Evolutionary conservation across 108 stramenopile species (phyloP), one percentile per base, ranked within the genome.

Genomic region (Fragilaria crotonensis): DNA sequence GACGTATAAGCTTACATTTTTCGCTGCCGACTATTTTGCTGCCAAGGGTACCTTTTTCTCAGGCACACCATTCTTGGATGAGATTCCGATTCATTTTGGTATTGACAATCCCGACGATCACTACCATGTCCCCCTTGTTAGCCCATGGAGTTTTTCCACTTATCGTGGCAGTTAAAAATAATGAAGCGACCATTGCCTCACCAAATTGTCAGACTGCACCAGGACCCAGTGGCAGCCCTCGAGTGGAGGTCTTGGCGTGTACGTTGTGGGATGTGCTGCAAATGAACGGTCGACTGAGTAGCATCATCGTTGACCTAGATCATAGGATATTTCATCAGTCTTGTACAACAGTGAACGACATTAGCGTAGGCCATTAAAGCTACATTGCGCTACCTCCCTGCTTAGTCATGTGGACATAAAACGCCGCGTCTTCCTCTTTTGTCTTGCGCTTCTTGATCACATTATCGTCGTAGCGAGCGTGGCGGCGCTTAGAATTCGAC

Each of bases 71-170:
- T 94, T 94, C 67, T 67, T 94, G 63, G 80, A 85, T 67, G 70
- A 71, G 1, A 80, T 94, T 30, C 93, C 89, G 7, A 45, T 94
- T 45, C 70, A 81, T 33, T 94, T 94, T 68, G 93, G 93, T 25
- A 78, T 94, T 63, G 93, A 94, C 71, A 85, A 94, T 76, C 93
- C 93, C 1, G 88, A 86, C 31, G 87, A 87, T 55, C 93, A 94
- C 69, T 94, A 94, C 68, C 93, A 94, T 64, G 93, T 94, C 3
- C 93, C 93, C 0, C 62, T 94, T 54, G 87, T 84, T 31, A 87
- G 84, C 60, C 93, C 93, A 33, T 94, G 89, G 87, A 70, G 77
- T 30, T 91, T 79, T 67, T 87, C 85, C 4, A 94, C 93, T 17
- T 94, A 94, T 64, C 81, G 93, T 22, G 93, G 93, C 19, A 79